Percentiles rank a stretch among this genome's conserved stretches.
These are phyloP conservation scores for Cladosporium sp. DNA, from an alignment of 2,329 filamentous ascomycete genomes.

Conservation along the genomic window DNA sequence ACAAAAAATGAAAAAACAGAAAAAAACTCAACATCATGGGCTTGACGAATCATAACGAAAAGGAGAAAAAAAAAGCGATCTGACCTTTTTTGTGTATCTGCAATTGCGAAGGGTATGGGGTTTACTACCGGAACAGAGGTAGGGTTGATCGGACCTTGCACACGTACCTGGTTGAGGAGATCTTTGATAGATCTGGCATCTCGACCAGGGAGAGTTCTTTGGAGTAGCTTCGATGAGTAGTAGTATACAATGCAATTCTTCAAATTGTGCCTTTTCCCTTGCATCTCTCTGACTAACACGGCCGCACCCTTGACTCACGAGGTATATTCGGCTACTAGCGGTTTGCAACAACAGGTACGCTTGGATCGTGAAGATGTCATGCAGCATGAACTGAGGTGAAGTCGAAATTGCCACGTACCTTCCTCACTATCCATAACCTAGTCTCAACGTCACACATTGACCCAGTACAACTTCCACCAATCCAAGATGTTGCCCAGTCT, in stretches of 20 bases:
- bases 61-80: too few relatives aligned
- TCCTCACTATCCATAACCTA: neutral
- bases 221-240: neutral
- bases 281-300: neutral
- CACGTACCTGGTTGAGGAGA: neutral
- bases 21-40: neutral
- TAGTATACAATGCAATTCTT: neutral
- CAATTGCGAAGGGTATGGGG: neutral
- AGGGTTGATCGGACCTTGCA: neutral
- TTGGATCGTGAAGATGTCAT: neutral
- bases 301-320: neutral
- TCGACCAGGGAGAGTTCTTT: neutral
- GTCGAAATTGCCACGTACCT: neutral
- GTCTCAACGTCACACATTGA: slow-evolving; percentile 3
- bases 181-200: neutral
- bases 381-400: neutral
- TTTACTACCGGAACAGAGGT: neutral
- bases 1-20: neutral
- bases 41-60: neutral
- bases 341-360: neutral
- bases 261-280: neutral
- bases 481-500: neutral
- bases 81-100: neutral
- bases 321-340: neutral
- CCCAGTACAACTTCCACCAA: slow-evolving; percentile 5